These are phyloP conservation scores for Sphaerulina vaccinii DNA, from an alignment of 2,329 filamentous ascomycete genomes.

Conservation along the genomic window DNA sequence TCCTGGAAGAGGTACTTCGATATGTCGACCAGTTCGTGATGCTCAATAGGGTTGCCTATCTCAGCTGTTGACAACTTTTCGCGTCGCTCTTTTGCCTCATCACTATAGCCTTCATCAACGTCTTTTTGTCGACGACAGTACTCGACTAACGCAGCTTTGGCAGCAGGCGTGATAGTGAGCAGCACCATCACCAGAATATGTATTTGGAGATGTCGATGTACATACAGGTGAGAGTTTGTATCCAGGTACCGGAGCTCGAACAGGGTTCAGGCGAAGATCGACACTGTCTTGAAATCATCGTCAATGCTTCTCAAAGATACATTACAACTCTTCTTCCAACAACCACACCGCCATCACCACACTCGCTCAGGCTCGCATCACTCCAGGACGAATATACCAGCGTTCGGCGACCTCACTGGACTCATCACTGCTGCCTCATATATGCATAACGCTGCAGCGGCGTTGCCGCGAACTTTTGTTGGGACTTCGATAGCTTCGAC, in stretches of 20 bases:
- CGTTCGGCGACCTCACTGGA: not conserved
- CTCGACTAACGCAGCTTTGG: conserved; percentile 60
- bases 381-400: not conserved
- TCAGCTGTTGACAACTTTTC: conserved; percentile 28
- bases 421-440: conserved; percentile 19
- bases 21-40: conserved; percentile 65
- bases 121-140: conserved; percentile 23
- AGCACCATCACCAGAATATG: conserved; percentile 60
- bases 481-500: conserved; percentile 30
- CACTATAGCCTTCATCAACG: conserved; percentile 9
- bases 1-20: conserved; percentile 52
- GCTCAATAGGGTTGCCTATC: conserved; percentile 68
- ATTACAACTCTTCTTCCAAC: not conserved
- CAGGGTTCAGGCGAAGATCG: not conserved
- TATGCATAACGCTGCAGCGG: conserved; percentile 36
- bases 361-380: too few relatives aligned
- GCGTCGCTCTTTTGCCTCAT: conserved; percentile 12
- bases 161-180: conserved; percentile 70
- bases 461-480: conserved; percentile 38
- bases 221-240: not conserved
- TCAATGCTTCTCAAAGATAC: not conserved
- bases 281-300: not conserved
- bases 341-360: not conserved
- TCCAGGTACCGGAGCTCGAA: not conserved
- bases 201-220: too few relatives aligned